phyloP scores from a whole-genome alignment of 2,329 filamentous ascomycete species.

The Chrysoporthe puriensis region DNA sequence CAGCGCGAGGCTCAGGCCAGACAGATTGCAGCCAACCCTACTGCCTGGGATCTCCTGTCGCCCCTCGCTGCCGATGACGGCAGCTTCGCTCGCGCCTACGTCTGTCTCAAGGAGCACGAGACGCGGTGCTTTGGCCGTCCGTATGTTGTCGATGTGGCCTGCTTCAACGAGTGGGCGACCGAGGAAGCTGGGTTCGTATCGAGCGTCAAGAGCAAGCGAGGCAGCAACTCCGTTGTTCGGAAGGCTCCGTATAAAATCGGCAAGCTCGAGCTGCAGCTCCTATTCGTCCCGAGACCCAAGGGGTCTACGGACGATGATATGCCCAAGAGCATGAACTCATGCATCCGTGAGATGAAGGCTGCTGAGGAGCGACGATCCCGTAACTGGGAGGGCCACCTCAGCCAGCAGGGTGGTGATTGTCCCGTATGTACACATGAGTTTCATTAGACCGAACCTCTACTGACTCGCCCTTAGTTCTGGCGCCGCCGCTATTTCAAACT shows the following conservation, averaged over 20 bases:
- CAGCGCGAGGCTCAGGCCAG: slow-evolving; percentile 68
- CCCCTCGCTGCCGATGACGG: slow-evolving; percentile 88
- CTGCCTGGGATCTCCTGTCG: slow-evolving; percentile 84
- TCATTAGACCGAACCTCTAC: slow-evolving; percentile 28
- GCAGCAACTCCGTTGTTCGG: slow-evolving; percentile 70
- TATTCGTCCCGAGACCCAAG: slow-evolving; percentile 93
- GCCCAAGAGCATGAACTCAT: slow-evolving; percentile 99
- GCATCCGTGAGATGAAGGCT: slow-evolving; percentile 89
- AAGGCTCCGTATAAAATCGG: slow-evolving; percentile 96
- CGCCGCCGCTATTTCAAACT: slow-evolving; percentile 97
- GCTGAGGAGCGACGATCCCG: slow-evolving; percentile 79
- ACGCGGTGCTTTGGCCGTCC: slow-evolving; percentile 84
- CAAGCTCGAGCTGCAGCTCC: slow-evolving; percentile 88
- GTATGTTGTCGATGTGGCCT: slow-evolving; percentile 84
- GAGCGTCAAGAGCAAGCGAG: slow-evolving; percentile 93
- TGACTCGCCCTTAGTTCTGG: slow-evolving; percentile 75
- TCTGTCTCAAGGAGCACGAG: slow-evolving; percentile 93
- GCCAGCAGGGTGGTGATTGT: slow-evolving; percentile 97
- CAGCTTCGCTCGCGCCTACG: slow-evolving; percentile 91
- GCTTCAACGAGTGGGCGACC: slow-evolving; percentile 98
- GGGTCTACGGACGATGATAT: slow-evolving; percentile 89
- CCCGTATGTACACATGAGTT: slow-evolving; percentile 67
- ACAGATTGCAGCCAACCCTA: slow-evolving; percentile 65
- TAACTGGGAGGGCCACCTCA: slow-evolving; percentile 85
- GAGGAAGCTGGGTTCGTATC: slow-evolving; percentile 79